Evolutionary conservation across 2,329 filamentous ascomycete species (phyloP), one percentile per base, ranked within the genome.

Genomic region (Beauveria rudraprayagi): DNA sequence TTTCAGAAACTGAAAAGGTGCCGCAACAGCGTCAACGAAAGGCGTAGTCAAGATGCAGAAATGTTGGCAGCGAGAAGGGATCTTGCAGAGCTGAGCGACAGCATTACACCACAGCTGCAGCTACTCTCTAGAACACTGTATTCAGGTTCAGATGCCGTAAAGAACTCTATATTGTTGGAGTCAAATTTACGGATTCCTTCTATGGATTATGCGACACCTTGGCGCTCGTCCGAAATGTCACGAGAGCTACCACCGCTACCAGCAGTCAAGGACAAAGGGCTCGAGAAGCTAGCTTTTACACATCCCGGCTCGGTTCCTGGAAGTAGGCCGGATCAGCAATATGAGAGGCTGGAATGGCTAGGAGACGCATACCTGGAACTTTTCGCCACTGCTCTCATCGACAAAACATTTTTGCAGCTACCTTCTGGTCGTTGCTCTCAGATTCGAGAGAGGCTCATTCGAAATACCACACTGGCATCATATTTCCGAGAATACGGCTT

Each of bases 331-430:
- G 64, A 62, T 1, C 66, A 69, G 28, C 73, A 72, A 68, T 97
- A 97, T 72, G 92, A 97, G 69, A 83, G 85, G 19, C 83, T 97
- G 7, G 93, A 97, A 73, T 92, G 93, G 76, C 80, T 96, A 8
- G 93, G 93, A 7, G 93, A 97, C 71, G 88, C 90, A 22, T 93
- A 93, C 67, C 78, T 96, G 56, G 89, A 95, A 69, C 75, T 92
- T 56, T 85, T 92, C 52, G 84, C 92, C 6, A 87, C 89, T 0
- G 82, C 85, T 19, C 80, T 95, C 56, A 89, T 97, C 63, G 90
- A 85, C 72, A 78, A 85, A 62, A 89, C 84, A 9, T 94, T 92
- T 68, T 80, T 81, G 1, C 75, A 80, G 14, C 77, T 91, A 10
- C 70, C 83, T 0, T 80, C 88, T 0, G 92, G 92, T 3, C 82